A percentile compares a stretch with the other conserved stretches of the same genome.
Evolutionary conservation across 768 basidiomycete species (phyloP).

Genomic region (Termitomyces sp.): DNA sequence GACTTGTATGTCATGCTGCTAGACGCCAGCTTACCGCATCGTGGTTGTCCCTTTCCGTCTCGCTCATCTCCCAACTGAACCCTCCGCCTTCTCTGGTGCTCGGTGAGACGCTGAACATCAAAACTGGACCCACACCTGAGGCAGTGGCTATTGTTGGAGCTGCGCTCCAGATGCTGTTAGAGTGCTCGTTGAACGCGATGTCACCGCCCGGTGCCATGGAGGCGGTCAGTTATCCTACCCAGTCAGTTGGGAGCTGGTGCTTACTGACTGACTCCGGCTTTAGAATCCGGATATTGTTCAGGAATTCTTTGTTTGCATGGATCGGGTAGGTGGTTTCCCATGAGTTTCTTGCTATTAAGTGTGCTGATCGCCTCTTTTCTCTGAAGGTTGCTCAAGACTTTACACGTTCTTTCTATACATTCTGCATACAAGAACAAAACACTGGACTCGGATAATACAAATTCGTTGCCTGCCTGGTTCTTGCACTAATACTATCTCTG

Average conservation of each 20-base stretch:
- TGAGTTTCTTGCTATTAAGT: not conserved
- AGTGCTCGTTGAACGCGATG: slow-evolving; percentile 48
- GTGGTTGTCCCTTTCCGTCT: slow-evolving; percentile 81
- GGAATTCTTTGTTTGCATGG: slow-evolving; percentile 81
- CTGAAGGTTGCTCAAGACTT: slow-evolving; percentile 46
- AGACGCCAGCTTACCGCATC: slow-evolving; percentile 70
- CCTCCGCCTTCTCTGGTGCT: slow-evolving; percentile 49
- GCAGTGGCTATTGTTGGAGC: slow-evolving; percentile 50
- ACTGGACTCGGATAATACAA: no score
- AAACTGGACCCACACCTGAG: slow-evolving; percentile 46
- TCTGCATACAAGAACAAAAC: no score
- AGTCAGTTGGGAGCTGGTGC: not conserved
- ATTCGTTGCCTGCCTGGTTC: no score
- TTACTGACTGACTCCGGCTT: not conserved
- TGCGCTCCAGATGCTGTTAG: slow-evolving; percentile 52
- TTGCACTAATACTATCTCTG: no score
- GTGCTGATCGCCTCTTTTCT: not conserved
- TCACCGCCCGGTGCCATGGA: slow-evolving; percentile 62
- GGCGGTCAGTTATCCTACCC: slow-evolving; percentile 38
- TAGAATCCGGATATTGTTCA: slow-evolving; percentile 93
- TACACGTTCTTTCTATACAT: slow-evolving; percentile 43
- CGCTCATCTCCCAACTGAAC: slow-evolving; percentile 77
- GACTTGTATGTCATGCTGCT: slow-evolving; percentile 66
- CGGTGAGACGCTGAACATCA: slow-evolving; percentile 21
- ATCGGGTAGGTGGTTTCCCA: slow-evolving; percentile 45